Conservation (phyloP, 2,329 filamentous ascomycete species). For the Aspergillus bombycis region DNA sequence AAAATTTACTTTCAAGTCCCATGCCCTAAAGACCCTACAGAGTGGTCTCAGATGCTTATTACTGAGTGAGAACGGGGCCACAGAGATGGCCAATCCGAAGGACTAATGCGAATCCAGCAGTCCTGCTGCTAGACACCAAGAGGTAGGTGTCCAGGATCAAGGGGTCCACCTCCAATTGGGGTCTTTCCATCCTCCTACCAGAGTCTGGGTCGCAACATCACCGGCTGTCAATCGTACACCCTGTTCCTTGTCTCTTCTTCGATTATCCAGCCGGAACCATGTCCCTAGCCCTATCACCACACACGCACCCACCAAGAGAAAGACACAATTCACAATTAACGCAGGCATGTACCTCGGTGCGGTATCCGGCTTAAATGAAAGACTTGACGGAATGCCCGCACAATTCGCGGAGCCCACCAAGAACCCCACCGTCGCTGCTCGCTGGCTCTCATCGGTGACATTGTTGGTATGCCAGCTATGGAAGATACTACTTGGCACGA, state of each 20-base stretch:
- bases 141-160: not conserved
- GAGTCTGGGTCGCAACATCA: slow-evolving; percentile 12
- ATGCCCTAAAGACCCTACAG: not conserved
- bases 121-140: not conserved
- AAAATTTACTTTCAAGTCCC: not conserved
- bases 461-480: slow-evolving; percentile 21
- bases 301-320: slow-evolving; percentile 9
- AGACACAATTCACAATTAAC: slow-evolving; percentile 15
- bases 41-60: not conserved
- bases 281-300: slow-evolving; percentile 13
- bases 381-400: slow-evolving; percentile 16
- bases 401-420: slow-evolving; percentile 19
- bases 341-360: slow-evolving; percentile 15
- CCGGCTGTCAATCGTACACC: slow-evolving; percentile 13
- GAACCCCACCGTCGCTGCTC: slow-evolving; percentile 16
- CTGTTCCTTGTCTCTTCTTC: slow-evolving; percentile 10
- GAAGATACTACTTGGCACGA: slow-evolving; percentile 15
- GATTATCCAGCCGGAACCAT: slow-evolving; percentile 17
- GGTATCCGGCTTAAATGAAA: slow-evolving; percentile 16
- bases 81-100: too few relatives aligned
- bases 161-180: slow-evolving; percentile 18
- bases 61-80: not conserved
- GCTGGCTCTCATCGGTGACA: slow-evolving; percentile 10
- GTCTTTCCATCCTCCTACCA: slow-evolving; percentile 15
- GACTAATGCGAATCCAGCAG: not conserved